These are phyloP conservation scores for Luffa acutangula DNA, from an alignment of 306 rosid species.

Conservation along the genomic window DNA sequence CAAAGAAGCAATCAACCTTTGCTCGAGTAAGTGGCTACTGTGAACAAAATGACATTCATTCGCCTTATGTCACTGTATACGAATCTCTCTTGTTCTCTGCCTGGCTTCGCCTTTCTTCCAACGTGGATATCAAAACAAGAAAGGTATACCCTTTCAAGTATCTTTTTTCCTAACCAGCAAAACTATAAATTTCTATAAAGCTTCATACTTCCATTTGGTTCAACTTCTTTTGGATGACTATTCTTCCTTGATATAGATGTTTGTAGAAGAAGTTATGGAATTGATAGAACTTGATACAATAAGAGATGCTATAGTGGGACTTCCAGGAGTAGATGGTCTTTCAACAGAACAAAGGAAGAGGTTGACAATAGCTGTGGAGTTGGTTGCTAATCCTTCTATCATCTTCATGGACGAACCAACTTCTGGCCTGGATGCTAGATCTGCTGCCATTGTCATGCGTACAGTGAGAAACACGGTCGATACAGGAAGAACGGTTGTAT, in stretches of 20 bases:
- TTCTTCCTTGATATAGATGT: conserved; percentile 16
- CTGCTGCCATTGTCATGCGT: conserved; percentile 41
- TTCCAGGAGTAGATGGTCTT: conserved; percentile 32
- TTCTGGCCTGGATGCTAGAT: conserved; percentile 38
- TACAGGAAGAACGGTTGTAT: conserved; percentile 34
- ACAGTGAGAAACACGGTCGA: conserved; percentile 36
- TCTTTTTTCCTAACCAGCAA: background rate
- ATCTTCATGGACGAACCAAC: conserved; percentile 43
- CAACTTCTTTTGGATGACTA: background rate
- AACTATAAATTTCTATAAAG: background rate
- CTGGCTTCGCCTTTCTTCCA: conserved; percentile 44
- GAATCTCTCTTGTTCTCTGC: conserved; percentile 50
- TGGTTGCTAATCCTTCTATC: conserved; percentile 35
- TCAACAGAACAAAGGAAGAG: conserved; percentile 38
- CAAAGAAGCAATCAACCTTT: conserved; percentile 51
- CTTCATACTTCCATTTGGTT: background rate
- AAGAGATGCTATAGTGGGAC: conserved; percentile 30
- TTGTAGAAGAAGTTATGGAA: conserved; percentile 32
- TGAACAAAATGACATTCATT: conserved; percentile 62
- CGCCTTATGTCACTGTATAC: conserved; percentile 45
- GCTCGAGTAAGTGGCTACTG: conserved; percentile 54
- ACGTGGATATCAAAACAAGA: conserved; percentile 22
- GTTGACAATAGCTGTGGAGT: conserved; percentile 33
- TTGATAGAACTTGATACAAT: conserved; percentile 27
- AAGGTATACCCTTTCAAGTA: conserved; percentile 12